These are phyloP conservation scores for Cytospora paraplurivora DNA, from an alignment of 2,329 filamentous ascomycete species.

Conservation along the genomic window DNA sequence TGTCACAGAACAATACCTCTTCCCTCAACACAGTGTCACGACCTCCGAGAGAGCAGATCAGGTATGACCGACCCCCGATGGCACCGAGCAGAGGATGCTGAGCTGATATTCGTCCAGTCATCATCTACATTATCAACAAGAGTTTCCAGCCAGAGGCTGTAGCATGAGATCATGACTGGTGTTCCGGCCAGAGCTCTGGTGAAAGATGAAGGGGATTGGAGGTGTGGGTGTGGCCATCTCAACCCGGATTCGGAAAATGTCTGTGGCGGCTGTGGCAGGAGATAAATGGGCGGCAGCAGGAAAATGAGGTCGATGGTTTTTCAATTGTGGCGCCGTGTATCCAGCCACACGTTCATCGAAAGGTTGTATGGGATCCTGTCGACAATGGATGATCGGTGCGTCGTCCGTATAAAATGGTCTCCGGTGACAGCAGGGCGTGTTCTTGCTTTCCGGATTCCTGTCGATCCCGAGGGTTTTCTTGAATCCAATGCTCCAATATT, in stretches of 20 bases:
- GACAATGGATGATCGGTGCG: not conserved
- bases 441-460: not conserved
- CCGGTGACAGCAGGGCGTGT: not conserved
- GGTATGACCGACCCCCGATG: not conserved
- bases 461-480: not conserved
- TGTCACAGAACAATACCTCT: not conserved
- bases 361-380: not conserved
- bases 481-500: not conserved
- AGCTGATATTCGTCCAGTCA: not conserved
- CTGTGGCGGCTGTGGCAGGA: slow-evolving; percentile 25
- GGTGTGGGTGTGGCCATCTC: slow-evolving; percentile 25
- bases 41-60: not conserved
- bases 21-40: not conserved
- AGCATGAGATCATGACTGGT: slow-evolving; percentile 23
- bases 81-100: not conserved
- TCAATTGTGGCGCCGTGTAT: not conserved
- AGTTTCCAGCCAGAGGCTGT: not conserved
- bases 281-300: slow-evolving; percentile 6
- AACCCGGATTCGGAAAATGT: slow-evolving; percentile 27
- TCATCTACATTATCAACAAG: not conserved
- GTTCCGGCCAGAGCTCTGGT: slow-evolving; percentile 25
- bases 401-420: not conserved
- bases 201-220: slow-evolving; percentile 24
- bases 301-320: not conserved
- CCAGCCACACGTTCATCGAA: not conserved